Evolutionary conservation across 2,329 filamentous ascomycete species (phyloP), one percentile per base, ranked within the genome.

Genomic region (Metarhizium rileyi): DNA sequence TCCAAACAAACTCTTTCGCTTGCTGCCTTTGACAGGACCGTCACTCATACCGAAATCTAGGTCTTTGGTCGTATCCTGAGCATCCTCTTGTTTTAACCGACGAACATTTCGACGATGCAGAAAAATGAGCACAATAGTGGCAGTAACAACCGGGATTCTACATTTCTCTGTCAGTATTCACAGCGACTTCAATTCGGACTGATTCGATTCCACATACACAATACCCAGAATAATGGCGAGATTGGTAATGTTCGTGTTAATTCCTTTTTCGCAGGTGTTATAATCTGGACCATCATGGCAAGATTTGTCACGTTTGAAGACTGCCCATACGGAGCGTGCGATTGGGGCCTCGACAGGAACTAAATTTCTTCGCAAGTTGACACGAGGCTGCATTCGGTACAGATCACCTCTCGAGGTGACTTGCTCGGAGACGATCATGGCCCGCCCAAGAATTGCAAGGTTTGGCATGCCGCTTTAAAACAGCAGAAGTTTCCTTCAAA

Each of bases 1-100:
- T 43, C 81, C 82, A 27, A 69, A 65, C 23, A 63, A 43, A 47
- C 61, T 66, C 58, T 58, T 64, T 26, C 65, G 65, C 53, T 60
- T 62, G 43, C 62, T 55, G 44, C 60, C 61, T 57, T 66, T 67
- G 16, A 69, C 56, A 73, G 56, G 63, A 48, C 71, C 66, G 50
- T 85, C 69, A 35, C 70, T 88, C 62, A 96, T 69, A 33, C 93
- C 93, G 63, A 96, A 98, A 66, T 98, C 93, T 62, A 97, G 77
- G 1, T 89, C 93, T 62, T 86, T 90, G 67, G 94, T 88, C 57
- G 88, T 87, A 66, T 96, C 90, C 54, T 86, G 81, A 18, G 78
- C 76, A 69, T 98, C 93, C 69, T 98, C 93, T 51, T 75, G 70
- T 49, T 75, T 74, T 55, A 89, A 75, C 60, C 81, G 89, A 63